Percentiles rank a stretch among this genome's conserved stretches.
These are phyloP conservation scores for Fomitopsis pulvina DNA, from an alignment of 768 basidiomycete species.

Conservation along the genomic window DNA sequence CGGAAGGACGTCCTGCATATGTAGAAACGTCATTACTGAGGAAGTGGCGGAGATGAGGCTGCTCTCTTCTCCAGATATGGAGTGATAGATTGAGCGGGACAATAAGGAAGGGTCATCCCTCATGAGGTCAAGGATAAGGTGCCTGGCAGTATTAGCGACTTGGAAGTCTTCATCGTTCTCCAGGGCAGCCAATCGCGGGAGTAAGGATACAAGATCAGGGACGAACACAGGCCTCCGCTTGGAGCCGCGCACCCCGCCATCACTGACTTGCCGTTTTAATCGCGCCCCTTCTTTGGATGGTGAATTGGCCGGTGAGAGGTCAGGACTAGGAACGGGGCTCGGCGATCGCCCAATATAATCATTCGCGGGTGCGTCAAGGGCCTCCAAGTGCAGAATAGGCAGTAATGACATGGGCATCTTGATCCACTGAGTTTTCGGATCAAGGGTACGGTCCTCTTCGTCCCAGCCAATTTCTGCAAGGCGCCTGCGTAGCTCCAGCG, in stretches of 20 bases:
- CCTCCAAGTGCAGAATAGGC: constrained; percentile 50
- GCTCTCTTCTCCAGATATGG: constrained; percentile 44
- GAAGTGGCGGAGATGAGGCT: constrained; percentile 42
- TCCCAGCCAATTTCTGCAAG: constrained; percentile 74
- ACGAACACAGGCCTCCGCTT: constrained; percentile 67
- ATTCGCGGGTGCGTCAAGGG: constrained; percentile 17
- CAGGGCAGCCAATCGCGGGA: constrained; percentile 47
- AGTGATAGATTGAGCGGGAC: constrained; percentile 54
- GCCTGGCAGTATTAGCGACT: constrained; percentile 52
- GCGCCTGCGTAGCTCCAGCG: constrained; percentile 56
- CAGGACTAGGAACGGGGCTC: constrained; percentile 16
- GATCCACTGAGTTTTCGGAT: constrained; percentile 52
- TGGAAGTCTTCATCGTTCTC: constrained; percentile 45
- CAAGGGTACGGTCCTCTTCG: constrained; percentile 47
- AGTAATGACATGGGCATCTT: constrained; percentile 62
- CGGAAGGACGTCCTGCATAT: constrained; percentile 49
- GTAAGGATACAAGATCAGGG: constrained; percentile 46
- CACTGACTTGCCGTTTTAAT: constrained; percentile 50
- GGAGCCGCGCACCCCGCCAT: constrained; percentile 34
- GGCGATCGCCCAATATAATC: constrained; percentile 1
- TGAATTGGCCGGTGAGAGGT: constrained; percentile 15
- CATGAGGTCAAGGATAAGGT: constrained; percentile 57
- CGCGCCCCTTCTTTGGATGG: constrained; percentile 23
- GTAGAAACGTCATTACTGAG: constrained; percentile 49
- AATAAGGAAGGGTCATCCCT: constrained; percentile 70